Evolutionary conservation across 139 green algal genomes (phyloP), one percentile per base, ranked within the genome.

Genomic region (Picochlorum costavermella): DNA sequence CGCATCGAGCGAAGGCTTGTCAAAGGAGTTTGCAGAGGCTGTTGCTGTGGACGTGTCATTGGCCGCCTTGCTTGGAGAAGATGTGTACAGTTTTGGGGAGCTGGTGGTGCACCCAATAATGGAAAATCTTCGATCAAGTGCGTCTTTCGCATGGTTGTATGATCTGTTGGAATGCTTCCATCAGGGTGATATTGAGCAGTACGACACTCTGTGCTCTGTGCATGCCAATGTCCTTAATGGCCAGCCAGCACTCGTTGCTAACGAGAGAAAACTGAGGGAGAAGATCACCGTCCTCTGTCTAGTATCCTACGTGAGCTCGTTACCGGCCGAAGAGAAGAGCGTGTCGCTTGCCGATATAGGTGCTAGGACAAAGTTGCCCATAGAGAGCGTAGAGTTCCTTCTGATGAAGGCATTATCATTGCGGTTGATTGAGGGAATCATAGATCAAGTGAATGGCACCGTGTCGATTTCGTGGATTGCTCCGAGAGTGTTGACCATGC

Each of bases 61-160:
- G 20, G 88, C 93, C 5, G 93, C 94, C 12, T 79, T 99, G 50
- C 84, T 99, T 33, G 94, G 92, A 1, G 88, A 98, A 40, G 76
- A 86, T 69, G 73, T 98, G 23, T 98, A 96, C 86, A 92, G 82
- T 75, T 98, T 99, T 80, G 94, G 89, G 3, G 92, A 98, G 85
- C 86, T 99, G 58, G 76, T 99, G 55, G 83, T 88, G 70, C 94
- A 99, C 78, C 94, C 94, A 36, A 95, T 99, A 49, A 76, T 96
- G n/a, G 68, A 83, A 3, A 61, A 72, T 11, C 78, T 97, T 48
- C 75, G 95, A 56, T 70, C 58, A 37, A 82, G 65, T 12, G 26
- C 5, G 25, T 64, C 73, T 9, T 90, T 84, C 61, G 68, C 63
- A 17, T 98, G 92, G 92, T 83, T 98, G 64, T 64, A 84, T 25